Conservation (phyloP, 192 early-diverging fungal species). For the Podila verticillata region DNA sequence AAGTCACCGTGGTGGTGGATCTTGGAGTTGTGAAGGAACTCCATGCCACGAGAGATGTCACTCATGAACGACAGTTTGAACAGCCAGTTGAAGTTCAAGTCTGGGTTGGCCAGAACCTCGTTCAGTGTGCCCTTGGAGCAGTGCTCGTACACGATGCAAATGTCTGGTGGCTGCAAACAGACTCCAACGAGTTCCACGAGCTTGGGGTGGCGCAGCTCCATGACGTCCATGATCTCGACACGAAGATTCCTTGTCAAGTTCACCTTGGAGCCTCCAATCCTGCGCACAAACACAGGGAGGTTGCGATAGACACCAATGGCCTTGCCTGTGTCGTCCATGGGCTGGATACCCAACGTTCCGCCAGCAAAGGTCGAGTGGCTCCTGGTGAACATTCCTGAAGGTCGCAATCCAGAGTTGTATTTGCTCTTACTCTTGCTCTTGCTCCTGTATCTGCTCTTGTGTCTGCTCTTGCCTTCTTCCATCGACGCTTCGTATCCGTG, state of each 20-base stretch:
- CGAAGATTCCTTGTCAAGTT: slow-evolving; percentile 30
- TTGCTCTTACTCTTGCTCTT: neutral
- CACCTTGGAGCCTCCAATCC: slow-evolving; percentile 37
- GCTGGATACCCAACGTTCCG: slow-evolving; percentile 29
- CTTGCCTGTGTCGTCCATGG: slow-evolving; percentile 36
- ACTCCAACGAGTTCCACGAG: slow-evolving; percentile 53
- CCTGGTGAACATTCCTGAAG: slow-evolving; percentile 28
- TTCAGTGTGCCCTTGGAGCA: slow-evolving; percentile 55
- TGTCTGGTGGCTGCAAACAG: slow-evolving; percentile 46
- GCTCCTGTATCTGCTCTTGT: neutral
- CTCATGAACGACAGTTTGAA: slow-evolving; percentile 59
- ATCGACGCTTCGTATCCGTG: neutral
- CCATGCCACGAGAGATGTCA: slow-evolving; percentile 55
- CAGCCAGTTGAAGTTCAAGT: slow-evolving; percentile 54
- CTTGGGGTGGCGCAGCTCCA: slow-evolving; percentile 52
- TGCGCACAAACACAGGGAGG: slow-evolving; percentile 47
- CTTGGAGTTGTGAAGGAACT: slow-evolving; percentile 57
- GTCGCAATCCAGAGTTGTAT: slow-evolving; percentile 5
- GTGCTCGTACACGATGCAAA: slow-evolving; percentile 55
- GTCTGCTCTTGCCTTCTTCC: neutral
- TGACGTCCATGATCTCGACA: slow-evolving; percentile 51
- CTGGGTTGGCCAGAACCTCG: slow-evolving; percentile 52
- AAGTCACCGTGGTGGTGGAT: slow-evolving; percentile 51
- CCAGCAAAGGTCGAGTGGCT: slow-evolving; percentile 46
- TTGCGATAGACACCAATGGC: slow-evolving; percentile 49